Base-by-base conservation (phyloP, 768 basidiomycete genomes). In the Lentinula edodes region DNA sequence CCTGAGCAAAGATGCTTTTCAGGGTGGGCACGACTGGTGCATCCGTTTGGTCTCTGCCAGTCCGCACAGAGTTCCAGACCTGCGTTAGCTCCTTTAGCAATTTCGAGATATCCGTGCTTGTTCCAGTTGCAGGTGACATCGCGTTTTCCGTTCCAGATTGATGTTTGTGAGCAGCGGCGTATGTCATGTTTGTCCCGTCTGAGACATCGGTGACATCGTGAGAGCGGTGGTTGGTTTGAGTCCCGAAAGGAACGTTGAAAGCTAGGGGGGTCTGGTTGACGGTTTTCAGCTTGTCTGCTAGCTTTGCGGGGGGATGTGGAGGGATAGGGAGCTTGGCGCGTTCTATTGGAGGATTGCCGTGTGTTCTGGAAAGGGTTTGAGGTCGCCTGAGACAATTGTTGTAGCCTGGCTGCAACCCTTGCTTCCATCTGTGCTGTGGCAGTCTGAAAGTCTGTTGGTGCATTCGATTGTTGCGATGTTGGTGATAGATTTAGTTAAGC, bases 1-100 rank as follows among this genome's bases (percentile, higher is more conserved):
- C 80, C 78, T 0, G 78, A 79, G 69, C 79, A 82, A 10, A 72
- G 57, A 67, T 82, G 79, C 0, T 59, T 52, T 36, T 65, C 39
- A 15, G 65, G 56, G 65, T 76, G 72, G 5, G 61, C 55, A 15
- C 34, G 62, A 41, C 43, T 62, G 2, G 18, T 36, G 64, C 76
- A 80, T 0, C 74, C 71, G n/a, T 32, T 35, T 0, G 60, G 23
- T 0, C 46, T 20, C 43, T 81, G 74, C 71, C 70, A 81, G 38
- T 75, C 65, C 45, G 66, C 56, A 66, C 79, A 81, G 6, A 80
- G 48, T 5, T 61, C 42, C 5, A 46, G 52, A 0, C 71, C 69
- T 3, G 61, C 56, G 2, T 63, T 62, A 59, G 66, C 67, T 53
- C 48, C 48, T 1, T 7, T 7, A 15, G 8, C 15, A 18, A 50